These are phyloP conservation scores for Arthrobotrys megalospora DNA, from an alignment of 2,329 filamentous ascomycete genomes.

Conservation along the genomic window DNA sequence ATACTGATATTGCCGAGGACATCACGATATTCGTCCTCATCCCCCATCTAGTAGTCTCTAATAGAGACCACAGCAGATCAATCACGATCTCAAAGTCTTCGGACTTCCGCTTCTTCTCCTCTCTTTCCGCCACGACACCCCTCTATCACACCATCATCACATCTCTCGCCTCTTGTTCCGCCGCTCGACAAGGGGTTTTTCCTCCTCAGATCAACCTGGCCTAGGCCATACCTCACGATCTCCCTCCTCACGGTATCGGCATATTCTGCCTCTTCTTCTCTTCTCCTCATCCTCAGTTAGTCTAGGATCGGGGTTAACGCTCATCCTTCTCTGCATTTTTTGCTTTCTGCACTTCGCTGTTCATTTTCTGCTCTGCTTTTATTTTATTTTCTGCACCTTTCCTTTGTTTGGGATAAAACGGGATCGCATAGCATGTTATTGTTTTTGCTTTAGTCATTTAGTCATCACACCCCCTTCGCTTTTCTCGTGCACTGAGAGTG, in stretches of 20 bases:
- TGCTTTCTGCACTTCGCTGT: neutral
- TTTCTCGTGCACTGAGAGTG: slow-evolving; percentile 10
- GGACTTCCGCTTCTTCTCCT: slow-evolving; percentile 1
- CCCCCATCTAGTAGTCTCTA: neutral
- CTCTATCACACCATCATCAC: neutral
- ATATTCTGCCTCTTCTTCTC: too few species aligned
- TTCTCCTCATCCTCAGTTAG: too few species aligned
- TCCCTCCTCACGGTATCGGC: too few species aligned
- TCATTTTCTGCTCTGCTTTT: neutral
- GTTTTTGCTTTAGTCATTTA: slow-evolving; percentile 24
- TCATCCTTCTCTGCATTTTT: neutral
- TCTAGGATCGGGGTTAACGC: neutral
- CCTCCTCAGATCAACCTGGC: neutral
- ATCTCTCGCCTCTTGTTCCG: neutral
- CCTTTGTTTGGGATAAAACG: slow-evolving; percentile 10
- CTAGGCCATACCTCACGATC: too few species aligned
- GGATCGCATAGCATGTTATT: slow-evolving; percentile 21
- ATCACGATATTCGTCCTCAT: neutral
- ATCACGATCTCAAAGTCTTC: slow-evolving; percentile 2
- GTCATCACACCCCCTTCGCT: neutral
- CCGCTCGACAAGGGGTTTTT: neutral
- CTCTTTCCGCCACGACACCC: neutral
- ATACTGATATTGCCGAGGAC: neutral
- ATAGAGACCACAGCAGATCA: neutral
- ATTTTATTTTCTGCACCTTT: slow-evolving; percentile 2